Base-by-base conservation (phyloP, 1,139 yeast genomes). In the Petasospora fabianii region DNA sequence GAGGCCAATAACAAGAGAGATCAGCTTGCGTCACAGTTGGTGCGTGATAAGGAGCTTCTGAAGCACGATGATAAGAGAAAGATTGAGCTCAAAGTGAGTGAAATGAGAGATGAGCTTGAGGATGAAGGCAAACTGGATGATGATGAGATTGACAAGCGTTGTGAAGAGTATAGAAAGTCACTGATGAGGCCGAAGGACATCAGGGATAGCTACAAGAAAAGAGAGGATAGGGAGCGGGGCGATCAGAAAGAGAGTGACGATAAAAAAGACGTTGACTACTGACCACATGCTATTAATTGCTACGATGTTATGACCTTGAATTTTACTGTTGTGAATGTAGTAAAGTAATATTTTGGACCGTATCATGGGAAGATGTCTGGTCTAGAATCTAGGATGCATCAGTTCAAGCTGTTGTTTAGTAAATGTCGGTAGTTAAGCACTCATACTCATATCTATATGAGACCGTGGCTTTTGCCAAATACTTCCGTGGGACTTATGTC, bases 91-190 rank as follows among this genome's bases (percentile, higher is more conserved):
- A 35, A 41, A 24, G 45, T 53, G 11, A 54, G 57, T 36, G 55
- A 54, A 26, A 44, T 34, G 19, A 31, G 57, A 13, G 58, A 54
- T 38, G 27, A 39, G 16, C 30, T 54, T 12, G 58, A 54, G 32
- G 58, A 54, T 29, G 47, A 48, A 2, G 52, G 32, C 9, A 38
- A 39, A 10, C 17, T 48, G 17, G 39, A 43, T 11, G 55, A 52
- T 17, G 50, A 41, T 2, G 53, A 47, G 24, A 48, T 54, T 24
- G 54, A 52, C 3, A 11, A 22, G 16, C 46, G 39, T 28, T 51
- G 55, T 34, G 33, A 43, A 20, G 47, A 46, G 28, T 48, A 27
- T 17, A 46, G 47, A 36, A 32, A 39, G 24, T 30, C 30, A 8
- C 26, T 54, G 31, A 13, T 43, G 26, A 36, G 29, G 22, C 47